phyloP scores from a whole-genome alignment of 2,329 filamentous ascomycete species.

The Coleophoma eucalyptorum region DNA sequence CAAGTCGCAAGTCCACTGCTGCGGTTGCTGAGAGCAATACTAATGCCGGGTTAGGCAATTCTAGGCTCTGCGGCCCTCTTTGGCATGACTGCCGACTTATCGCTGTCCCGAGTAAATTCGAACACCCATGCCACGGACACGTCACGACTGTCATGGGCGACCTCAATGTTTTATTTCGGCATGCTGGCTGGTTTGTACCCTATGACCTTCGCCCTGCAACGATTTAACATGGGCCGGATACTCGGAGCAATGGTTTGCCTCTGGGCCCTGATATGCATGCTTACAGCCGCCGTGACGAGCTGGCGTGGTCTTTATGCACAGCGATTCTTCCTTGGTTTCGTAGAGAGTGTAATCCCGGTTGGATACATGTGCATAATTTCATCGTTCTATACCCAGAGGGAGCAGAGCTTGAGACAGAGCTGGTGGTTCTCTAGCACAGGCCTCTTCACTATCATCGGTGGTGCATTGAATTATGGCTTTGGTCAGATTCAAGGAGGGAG shows the following conservation, averaged over 20 bases:
- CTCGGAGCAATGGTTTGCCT: conserved; percentile 60
- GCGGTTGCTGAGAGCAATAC: neutral
- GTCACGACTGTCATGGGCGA: conserved; percentile 69
- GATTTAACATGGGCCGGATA: conserved; percentile 60
- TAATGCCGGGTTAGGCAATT: conserved; percentile 49
- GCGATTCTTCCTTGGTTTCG: conserved; percentile 59
- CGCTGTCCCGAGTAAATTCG: conserved; percentile 49
- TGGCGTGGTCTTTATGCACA: conserved; percentile 63
- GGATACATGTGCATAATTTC: conserved; percentile 62
- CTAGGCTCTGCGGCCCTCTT: conserved; percentile 70
- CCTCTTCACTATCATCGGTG: conserved; percentile 56
- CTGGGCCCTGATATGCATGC: conserved; percentile 65
- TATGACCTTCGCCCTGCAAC: conserved; percentile 67
- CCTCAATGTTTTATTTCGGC: conserved; percentile 76
- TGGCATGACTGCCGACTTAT: conserved; percentile 69
- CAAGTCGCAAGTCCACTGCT: conserved; percentile 18
- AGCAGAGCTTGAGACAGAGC: conserved; percentile 61
- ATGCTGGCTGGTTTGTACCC: conserved; percentile 73
- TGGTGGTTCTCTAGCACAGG: conserved; percentile 61
- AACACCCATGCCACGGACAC: conserved; percentile 56
- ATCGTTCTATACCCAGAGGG: conserved; percentile 60
- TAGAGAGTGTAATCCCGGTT: conserved; percentile 63
- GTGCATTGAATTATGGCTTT: conserved; percentile 64
- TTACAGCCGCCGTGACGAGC: conserved; percentile 62
- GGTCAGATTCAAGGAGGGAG: conserved; percentile 53